Percentiles rank a stretch among this genome's conserved stretches.
Conservation (phyloP, 768 basidiomycete genomes). For the Ramaria sp. region DNA sequence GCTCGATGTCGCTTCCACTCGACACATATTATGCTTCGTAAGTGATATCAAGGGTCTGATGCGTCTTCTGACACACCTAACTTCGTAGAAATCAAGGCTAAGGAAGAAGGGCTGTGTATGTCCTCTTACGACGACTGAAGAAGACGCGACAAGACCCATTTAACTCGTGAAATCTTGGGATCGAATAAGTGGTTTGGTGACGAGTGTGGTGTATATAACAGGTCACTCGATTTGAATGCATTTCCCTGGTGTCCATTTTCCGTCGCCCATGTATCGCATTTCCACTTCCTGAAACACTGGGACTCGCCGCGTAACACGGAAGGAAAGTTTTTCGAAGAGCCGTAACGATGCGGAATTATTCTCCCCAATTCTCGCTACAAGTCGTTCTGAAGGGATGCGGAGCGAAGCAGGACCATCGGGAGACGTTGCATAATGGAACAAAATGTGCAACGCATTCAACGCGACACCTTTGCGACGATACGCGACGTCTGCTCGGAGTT, state of each 20-base stretch:
- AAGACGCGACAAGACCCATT: too few relatives aligned
- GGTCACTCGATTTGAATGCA: conserved; percentile 3
- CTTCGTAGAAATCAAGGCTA: conserved; percentile 57
- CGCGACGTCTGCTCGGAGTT: conserved; percentile 34
- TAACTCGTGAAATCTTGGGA: too few relatives aligned
- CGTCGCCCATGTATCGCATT: conserved; percentile 35
- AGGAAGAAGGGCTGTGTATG: conserved; percentile 35
- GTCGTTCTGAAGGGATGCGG: conserved; percentile 33
- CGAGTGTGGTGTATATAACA: too few relatives aligned
- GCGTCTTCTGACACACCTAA: not conserved
- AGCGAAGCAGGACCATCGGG: conserved; percentile 20
- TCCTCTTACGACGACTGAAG: conserved; percentile 7
- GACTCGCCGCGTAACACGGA: conserved; percentile 51
- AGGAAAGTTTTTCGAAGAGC: conserved; percentile 72
- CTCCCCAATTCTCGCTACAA: conserved; percentile 64
- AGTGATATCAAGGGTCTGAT: conserved; percentile 19
- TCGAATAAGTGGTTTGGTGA: too few relatives aligned
- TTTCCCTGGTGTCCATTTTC: not conserved
- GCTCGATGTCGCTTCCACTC: conserved; percentile 57
- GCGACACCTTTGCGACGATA: conserved; percentile 66
- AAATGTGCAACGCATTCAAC: conserved; percentile 45
- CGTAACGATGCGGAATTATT: conserved; percentile 57
- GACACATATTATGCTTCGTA: conserved; percentile 53
- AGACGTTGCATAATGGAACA: conserved; percentile 56
- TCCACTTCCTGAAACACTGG: conserved; percentile 79